Percentiles rank a stretch among this genome's conserved stretches.
These are phyloP conservation scores for Scedosporium boydii DNA, from an alignment of 2,329 filamentous ascomycete species.

Conservation along the genomic window DNA sequence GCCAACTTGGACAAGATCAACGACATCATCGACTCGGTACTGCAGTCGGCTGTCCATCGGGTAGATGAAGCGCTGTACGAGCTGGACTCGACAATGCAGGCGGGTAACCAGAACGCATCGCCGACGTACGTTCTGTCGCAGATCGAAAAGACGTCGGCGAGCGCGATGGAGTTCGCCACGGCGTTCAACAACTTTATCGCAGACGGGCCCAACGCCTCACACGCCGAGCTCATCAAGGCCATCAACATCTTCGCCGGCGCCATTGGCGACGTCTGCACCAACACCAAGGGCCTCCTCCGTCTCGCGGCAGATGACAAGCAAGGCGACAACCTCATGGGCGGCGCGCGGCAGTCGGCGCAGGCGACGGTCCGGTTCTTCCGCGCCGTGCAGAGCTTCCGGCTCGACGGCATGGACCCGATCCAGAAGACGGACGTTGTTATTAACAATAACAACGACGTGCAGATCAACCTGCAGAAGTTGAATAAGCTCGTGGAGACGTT, in stretches of 20 bases:
- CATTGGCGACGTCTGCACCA: conserved; percentile 87
- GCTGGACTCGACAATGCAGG: conserved; percentile 94
- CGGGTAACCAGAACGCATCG: conserved; percentile 95
- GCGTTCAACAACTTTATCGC: conserved; percentile 98
- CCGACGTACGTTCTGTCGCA: conserved; percentile 92
- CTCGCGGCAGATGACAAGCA: conserved; percentile 96
- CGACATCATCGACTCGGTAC: conserved; percentile 92
- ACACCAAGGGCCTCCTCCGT: conserved; percentile 88
- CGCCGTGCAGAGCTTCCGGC: conserved; percentile 81
- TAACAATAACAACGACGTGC: conserved; percentile 93
- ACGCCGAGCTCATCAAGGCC: conserved; percentile 85
- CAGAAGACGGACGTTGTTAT: conserved; percentile 97
- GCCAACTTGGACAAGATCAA: conserved; percentile 88
- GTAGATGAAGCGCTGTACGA: conserved; percentile 97
- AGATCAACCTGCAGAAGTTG: conserved; percentile 85
- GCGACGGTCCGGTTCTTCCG: conserved; percentile 94
- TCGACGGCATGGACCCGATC: conserved; percentile 80
- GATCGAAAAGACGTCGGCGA: conserved; percentile 91
- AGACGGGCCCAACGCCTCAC: conserved; percentile 82
- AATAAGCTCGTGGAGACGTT: conserved; percentile 91
- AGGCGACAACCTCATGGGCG: conserved; percentile 72
- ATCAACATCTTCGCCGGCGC: conserved; percentile 86
- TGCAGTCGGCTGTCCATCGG: conserved; percentile 84
- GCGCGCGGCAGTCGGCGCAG: conserved; percentile 73
- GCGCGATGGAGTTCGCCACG: conserved; percentile 93